These are phyloP conservation scores for Aspergillus hortae DNA, from an alignment of 2,329 filamentous ascomycete genomes.

Conservation along the genomic window DNA sequence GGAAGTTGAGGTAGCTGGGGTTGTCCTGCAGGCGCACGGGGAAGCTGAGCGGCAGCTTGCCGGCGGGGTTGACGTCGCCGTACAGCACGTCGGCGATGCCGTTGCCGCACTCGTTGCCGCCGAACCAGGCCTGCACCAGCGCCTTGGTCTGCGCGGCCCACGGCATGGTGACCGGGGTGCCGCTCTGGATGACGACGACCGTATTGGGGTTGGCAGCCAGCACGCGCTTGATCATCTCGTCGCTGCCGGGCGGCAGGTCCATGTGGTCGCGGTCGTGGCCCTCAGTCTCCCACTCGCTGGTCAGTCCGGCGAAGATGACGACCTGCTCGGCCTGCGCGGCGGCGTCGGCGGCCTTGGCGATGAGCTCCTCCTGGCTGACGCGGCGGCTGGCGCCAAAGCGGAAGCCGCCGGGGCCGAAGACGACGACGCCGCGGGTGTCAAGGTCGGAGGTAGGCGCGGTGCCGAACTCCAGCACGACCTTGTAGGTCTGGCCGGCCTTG, in stretches of 20 bases:
- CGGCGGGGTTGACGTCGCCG: slow-evolving; percentile 69
- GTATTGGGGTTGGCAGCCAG: slow-evolving; percentile 65
- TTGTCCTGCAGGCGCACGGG: slow-evolving; percentile 66
- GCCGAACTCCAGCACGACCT: slow-evolving; percentile 57
- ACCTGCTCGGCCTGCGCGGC: slow-evolving; percentile 72
- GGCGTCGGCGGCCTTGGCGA: slow-evolving; percentile 63
- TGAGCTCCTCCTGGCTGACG: slow-evolving; percentile 56
- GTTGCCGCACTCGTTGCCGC: slow-evolving; percentile 82
- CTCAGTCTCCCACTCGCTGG: slow-evolving; percentile 78
- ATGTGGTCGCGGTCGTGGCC: slow-evolving; percentile 59
- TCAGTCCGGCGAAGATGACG: slow-evolving; percentile 72
- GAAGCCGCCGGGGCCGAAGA: slow-evolving; percentile 59
- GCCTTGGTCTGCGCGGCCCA: slow-evolving; percentile 48
- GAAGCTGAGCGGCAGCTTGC: slow-evolving; percentile 71
- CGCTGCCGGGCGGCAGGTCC: slow-evolving; percentile 54
- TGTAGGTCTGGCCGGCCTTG: slow-evolving; percentile 58
- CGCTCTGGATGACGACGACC: slow-evolving; percentile 72
- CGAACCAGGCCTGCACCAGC: slow-evolving; percentile 77
- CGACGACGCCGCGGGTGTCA: slow-evolving; percentile 45
- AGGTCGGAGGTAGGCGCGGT: slow-evolving; percentile 58
- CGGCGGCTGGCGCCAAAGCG: slow-evolving; percentile 60
- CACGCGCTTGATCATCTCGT: slow-evolving; percentile 61
- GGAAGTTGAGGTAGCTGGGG: slow-evolving; percentile 72
- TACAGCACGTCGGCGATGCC: slow-evolving; percentile 75
- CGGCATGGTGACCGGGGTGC: slow-evolving; percentile 61